Evolutionary conservation across 257 asterid genomes (phyloP).

Genomic region (Capsicum chinense): DNA sequence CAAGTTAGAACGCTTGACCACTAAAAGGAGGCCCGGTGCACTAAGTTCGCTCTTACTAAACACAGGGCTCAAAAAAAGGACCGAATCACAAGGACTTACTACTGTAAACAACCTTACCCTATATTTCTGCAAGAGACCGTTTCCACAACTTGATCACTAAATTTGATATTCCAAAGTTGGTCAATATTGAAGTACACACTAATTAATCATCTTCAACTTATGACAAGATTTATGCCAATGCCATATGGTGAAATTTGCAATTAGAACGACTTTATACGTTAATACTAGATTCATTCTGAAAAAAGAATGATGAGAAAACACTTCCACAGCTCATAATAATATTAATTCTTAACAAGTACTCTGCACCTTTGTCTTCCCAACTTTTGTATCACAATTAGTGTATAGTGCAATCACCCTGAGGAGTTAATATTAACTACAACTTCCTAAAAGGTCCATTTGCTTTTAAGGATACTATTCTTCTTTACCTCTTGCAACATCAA

Average conservation of each 20-base stretch:
- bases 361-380: background rate
- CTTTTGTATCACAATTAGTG: background rate
- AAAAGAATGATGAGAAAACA: background rate
- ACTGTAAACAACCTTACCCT: too few species aligned
- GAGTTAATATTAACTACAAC: background rate
- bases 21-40: too few species aligned
- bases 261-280: background rate
- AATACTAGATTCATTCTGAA: background rate
- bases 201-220: background rate
- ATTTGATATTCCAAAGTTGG: background rate
- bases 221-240: too few species aligned
- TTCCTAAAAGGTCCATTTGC: background rate
- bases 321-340: background rate
- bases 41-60: too few species aligned
- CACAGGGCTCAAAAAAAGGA: too few species aligned
- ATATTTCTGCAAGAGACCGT: too few species aligned
- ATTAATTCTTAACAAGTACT: background rate
- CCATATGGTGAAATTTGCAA: too few species aligned
- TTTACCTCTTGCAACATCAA: conserved; percentile 64
- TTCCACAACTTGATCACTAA: background rate
- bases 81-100: too few species aligned
- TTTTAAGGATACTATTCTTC: conserved; percentile 35
- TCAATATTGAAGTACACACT: background rate
- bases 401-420: background rate
- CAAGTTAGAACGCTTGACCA: too few species aligned